A percentile compares a stretch with the other conserved stretches of the same genome.
These are phyloP conservation scores for Purshia tridentata DNA, from an alignment of 306 rosid genomes.

Conservation along the genomic window DNA sequence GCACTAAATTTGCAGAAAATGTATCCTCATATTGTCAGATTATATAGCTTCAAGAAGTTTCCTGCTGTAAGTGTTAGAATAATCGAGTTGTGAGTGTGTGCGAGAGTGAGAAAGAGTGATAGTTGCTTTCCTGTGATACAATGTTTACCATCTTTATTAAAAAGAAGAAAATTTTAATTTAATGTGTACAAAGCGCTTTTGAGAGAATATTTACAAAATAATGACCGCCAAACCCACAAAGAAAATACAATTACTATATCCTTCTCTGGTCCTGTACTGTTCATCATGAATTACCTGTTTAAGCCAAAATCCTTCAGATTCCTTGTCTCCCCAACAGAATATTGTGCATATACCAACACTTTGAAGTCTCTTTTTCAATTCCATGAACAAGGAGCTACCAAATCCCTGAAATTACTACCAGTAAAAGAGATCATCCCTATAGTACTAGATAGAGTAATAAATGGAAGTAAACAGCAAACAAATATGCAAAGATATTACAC, in stretches of 20 bases:
- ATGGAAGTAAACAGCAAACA: background rate
- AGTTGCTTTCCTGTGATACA: background rate
- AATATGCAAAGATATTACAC: background rate
- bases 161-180: background rate
- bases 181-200: background rate
- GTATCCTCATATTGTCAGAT: background rate
- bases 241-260: slow-evolving; percentile 14
- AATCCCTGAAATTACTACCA: slow-evolving; percentile 57
- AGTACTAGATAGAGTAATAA: background rate
- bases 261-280: background rate
- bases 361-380: slow-evolving; percentile 66
- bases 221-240: background rate
- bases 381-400: slow-evolving; percentile 60
- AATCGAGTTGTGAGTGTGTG: background rate
- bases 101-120: background rate
- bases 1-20: background rate
- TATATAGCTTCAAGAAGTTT: background rate
- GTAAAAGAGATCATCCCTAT: background rate
- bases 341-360: slow-evolving; percentile 74
- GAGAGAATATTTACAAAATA: slow-evolving; percentile 3
- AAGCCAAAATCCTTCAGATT: slow-evolving; percentile 90
- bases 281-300: slow-evolving; percentile 57
- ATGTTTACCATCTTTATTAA: background rate
- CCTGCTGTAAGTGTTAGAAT: background rate
- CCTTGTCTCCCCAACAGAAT: slow-evolving; percentile 94